phyloP scores from a whole-genome alignment of 2,329 filamentous ascomycete species.

The Xylaria polymorpha region DNA sequence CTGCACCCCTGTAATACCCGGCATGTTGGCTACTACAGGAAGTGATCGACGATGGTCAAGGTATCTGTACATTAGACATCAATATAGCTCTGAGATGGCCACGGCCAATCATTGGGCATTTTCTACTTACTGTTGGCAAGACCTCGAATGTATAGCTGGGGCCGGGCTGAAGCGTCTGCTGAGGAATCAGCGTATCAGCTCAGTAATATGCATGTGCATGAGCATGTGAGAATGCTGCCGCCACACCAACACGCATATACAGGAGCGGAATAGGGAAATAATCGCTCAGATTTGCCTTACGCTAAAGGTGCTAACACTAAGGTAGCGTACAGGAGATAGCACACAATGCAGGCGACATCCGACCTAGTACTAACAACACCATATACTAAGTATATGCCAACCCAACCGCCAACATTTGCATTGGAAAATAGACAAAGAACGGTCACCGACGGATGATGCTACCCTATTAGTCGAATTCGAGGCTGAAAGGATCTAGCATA shows the following conservation, averaged over 20 bases:
- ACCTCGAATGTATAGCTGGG: neutral
- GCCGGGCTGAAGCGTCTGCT: neutral
- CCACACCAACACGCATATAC: neutral
- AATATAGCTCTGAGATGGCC: neutral
- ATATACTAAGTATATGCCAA: neutral
- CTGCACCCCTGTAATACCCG: neutral
- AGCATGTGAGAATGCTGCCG: slow-evolving; percentile 10
- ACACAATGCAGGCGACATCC: slow-evolving; percentile 4
- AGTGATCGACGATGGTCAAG: slow-evolving; percentile 13
- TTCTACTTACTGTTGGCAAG: neutral
- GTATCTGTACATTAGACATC: neutral
- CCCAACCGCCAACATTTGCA: neutral
- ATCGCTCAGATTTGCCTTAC: slow-evolving; percentile 13
- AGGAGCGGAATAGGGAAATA: slow-evolving; percentile 7
- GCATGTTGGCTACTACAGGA: neutral
- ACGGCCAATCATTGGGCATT: neutral
- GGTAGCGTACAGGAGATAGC: neutral
- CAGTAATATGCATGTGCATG: neutral
- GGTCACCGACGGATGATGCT: neutral
- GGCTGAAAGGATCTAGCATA: slow-evolving; percentile 32
- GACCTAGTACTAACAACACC: slow-evolving; percentile 12
- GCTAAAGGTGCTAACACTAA: neutral
- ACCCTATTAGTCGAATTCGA: slow-evolving; percentile 17
- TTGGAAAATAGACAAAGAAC: neutral
- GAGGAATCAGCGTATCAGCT: slow-evolving; percentile 3